These are phyloP conservation scores for Asterella californica DNA, from an alignment of 225 moss, liverwort and hornwort genomes.

Conservation along the genomic window DNA sequence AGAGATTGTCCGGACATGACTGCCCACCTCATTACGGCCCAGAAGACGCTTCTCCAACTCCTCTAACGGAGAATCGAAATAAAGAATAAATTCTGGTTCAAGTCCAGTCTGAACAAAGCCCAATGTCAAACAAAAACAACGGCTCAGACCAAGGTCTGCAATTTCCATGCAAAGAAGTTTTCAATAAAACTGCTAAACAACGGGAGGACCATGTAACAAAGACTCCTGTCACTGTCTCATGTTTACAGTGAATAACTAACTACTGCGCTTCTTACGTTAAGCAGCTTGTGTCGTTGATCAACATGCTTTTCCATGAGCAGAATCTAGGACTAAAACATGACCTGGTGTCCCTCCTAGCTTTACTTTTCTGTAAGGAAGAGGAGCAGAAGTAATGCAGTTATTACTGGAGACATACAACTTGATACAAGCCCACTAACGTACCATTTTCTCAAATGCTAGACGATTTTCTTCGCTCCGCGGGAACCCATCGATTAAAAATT, in stretches of 20 bases:
- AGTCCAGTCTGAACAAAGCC: conserved; percentile 62
- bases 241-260: background rate
- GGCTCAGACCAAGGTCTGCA: background rate
- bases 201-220: too few species aligned
- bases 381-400: background rate
- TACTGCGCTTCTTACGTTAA: background rate
- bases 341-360: too few species aligned
- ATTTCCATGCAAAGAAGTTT: background rate
- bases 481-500: conserved; percentile 96
- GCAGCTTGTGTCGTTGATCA: background rate
- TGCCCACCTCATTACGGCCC: conserved; percentile 76
- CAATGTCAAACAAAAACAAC: too few species aligned
- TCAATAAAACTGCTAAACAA: background rate
- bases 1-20: background rate
- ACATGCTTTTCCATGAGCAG: background rate
- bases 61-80: conserved; percentile 74
- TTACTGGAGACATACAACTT: background rate
- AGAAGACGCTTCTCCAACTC: conserved; percentile 86
- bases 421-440: conserved; percentile 25
- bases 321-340: background rate
- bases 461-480: conserved; percentile 98
- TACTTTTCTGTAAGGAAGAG: background rate
- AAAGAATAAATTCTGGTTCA: conserved; percentile 77
- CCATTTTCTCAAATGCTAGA: conserved; percentile 72
- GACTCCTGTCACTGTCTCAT: background rate